Conservation (phyloP, 1,284 basidiomycete species). For the Ustilago bromivora region DNA sequence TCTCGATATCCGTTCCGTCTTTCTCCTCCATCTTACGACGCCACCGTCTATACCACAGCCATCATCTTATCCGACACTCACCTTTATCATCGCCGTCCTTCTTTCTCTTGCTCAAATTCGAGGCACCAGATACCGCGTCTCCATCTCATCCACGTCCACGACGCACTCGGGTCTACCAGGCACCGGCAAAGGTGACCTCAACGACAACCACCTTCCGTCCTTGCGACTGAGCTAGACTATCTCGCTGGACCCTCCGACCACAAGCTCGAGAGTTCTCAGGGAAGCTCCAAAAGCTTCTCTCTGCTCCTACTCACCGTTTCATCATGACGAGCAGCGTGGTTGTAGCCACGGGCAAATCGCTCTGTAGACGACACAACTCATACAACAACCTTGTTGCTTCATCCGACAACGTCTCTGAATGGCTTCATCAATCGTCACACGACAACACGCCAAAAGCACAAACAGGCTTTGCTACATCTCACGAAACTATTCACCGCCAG, state of each 20-base stretch:
- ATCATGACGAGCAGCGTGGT: conserved; percentile 41
- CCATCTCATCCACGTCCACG: neutral
- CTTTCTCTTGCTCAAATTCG: neutral
- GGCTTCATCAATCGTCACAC: conserved; percentile 25
- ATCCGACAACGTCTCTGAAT: conserved; percentile 41
- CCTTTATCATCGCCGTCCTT: neutral
- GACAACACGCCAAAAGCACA: conserved; percentile 40
- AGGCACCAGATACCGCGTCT: neutral
- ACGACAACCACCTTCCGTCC: neutral
- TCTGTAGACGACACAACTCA: conserved; percentile 50
- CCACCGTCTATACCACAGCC: conserved; percentile 5
- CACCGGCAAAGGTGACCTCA: neutral
- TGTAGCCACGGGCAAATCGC: conserved; percentile 30
- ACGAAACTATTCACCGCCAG: conserved; percentile 20
- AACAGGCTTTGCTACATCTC: neutral
- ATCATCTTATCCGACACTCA: neutral
- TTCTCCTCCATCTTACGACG: neutral
- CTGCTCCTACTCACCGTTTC: conserved; percentile 1
- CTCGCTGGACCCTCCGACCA: neutral
- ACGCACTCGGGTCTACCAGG: too few species aligned
- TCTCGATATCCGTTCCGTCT: neutral
- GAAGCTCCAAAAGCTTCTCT: conserved; percentile 22
- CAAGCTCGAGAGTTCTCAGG: conserved; percentile 7
- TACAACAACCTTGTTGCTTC: conserved; percentile 39
- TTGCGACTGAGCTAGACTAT: conserved; percentile 5